Conservation (phyloP, 2,329 filamentous ascomycete genomes). For the Neonectria ditissima region DNA sequence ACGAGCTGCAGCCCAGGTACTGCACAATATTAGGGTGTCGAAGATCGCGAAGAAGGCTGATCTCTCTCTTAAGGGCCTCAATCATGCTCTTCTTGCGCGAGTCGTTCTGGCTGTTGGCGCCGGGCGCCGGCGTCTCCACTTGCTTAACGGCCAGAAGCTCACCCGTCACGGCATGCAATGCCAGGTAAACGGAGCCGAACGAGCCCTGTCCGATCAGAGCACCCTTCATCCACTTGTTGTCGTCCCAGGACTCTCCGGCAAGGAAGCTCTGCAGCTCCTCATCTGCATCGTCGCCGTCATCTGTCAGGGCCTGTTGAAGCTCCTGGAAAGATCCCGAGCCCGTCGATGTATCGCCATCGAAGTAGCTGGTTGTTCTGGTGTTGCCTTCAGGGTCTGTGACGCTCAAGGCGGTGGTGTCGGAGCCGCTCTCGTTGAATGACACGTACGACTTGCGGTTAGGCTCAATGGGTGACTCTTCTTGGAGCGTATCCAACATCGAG, state of each 20-base stretch:
- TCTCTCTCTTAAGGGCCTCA: slow-evolving; percentile 95
- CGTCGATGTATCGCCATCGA: slow-evolving; percentile 82
- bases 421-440: slow-evolving; percentile 82
- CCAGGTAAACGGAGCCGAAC: slow-evolving; percentile 95
- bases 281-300: slow-evolving; percentile 92
- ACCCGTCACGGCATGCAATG: slow-evolving; percentile 93
- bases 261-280: slow-evolving; percentile 92
- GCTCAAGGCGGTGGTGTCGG: slow-evolving; percentile 76
- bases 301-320: slow-evolving; percentile 84
- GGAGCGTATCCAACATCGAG: slow-evolving; percentile 87
- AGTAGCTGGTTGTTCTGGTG: slow-evolving; percentile 80
- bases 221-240: slow-evolving; percentile 99
- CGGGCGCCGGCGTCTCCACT: slow-evolving; percentile 86
- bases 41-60: slow-evolving; percentile 90
- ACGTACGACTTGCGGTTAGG: slow-evolving; percentile 96
- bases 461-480: slow-evolving; percentile 89
- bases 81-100: slow-evolving; percentile 98
- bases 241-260: slow-evolving; percentile 92
- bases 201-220: slow-evolving; percentile 96
- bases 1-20: slow-evolving; percentile 94
- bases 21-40: slow-evolving; percentile 98
- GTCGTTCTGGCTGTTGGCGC: slow-evolving; percentile 83
- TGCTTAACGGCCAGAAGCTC: slow-evolving; percentile 99
- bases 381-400: slow-evolving; percentile 83
- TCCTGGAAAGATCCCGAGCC: slow-evolving; percentile 82